A percentile compares a stretch with the other conserved stretches of the same genome.
Conservation (phyloP, 2,329 filamentous ascomycete genomes). For the Cercospora sp. region DNA sequence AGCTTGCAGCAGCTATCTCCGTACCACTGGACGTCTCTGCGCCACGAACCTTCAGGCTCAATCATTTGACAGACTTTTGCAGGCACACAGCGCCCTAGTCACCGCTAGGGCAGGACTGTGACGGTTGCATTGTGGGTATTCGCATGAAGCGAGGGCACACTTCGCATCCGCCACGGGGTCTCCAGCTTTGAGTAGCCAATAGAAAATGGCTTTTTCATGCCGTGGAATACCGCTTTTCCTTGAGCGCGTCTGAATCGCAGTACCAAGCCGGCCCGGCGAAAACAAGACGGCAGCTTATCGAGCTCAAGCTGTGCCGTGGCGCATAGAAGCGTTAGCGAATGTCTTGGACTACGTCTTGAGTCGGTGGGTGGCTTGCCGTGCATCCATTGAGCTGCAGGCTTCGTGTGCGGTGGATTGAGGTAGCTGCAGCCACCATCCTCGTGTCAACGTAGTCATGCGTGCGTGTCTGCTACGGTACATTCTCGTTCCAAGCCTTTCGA, state of each 20-base stretch:
- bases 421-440: not conserved
- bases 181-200: not conserved
- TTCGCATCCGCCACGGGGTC: slow-evolving; percentile 6
- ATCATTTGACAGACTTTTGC: slow-evolving; percentile 11
- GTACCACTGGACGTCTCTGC: not conserved
- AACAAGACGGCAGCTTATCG: slow-evolving; percentile 14
- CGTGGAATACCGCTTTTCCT: slow-evolving; percentile 7
- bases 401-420: not conserved
- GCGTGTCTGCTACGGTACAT: not conserved
- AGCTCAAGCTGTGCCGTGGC: slow-evolving; percentile 9
- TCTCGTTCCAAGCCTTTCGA: slow-evolving; percentile 13
- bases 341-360: not conserved
- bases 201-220: not conserved
- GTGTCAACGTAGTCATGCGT: not conserved
- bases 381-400: not conserved
- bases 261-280: slow-evolving; percentile 12
- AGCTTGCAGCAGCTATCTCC: not conserved
- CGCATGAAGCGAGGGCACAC: not conserved
- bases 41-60: slow-evolving; percentile 4
- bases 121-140: not conserved
- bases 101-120: not conserved
- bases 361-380: not conserved
- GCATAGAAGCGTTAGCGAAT: slow-evolving; percentile 6
- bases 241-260: not conserved
- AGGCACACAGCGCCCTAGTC: not conserved